These are phyloP conservation scores for Mycena pura DNA, from an alignment of 768 basidiomycete genomes.

Conservation along the genomic window DNA sequence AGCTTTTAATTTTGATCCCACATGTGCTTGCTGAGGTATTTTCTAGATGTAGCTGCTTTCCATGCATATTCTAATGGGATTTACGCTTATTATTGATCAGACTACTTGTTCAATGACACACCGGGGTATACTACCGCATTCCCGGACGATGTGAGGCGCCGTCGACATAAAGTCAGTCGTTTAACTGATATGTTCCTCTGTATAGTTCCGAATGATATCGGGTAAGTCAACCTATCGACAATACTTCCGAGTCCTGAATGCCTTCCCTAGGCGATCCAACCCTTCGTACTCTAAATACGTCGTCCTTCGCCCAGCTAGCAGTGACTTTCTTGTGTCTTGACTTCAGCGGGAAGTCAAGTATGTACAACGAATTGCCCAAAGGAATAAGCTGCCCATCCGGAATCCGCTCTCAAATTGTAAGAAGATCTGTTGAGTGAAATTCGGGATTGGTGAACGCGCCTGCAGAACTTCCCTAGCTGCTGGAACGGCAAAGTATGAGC, in stretches of 20 bases:
- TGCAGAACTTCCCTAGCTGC: conserved; percentile 27
- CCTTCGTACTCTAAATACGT: conserved; percentile 21
- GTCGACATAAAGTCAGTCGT: no score
- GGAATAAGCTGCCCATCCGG: conserved; percentile 22
- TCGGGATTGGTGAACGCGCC: neutral
- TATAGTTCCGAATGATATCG: conserved; percentile 25
- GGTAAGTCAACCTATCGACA: conserved; percentile 1
- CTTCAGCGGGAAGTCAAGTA: conserved; percentile 18
- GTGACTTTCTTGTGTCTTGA: conserved; percentile 25
- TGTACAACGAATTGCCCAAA: conserved; percentile 22
- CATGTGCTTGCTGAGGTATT: no score
- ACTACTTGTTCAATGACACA: conserved; percentile 28
- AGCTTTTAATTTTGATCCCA: neutral
- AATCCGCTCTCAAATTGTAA: conserved; percentile 24
- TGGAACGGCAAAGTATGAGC: conserved; percentile 23
- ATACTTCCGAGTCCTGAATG: neutral
- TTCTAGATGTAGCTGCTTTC: no score
- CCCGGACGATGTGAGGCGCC: conserved; percentile 19
- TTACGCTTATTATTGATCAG: neutral
- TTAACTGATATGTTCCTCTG: neutral
- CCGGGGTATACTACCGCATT: conserved; percentile 24
- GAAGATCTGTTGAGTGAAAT: neutral
- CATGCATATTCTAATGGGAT: neutral
- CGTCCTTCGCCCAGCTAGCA: conserved; percentile 29
- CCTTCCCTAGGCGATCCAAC: conserved; percentile 20